phyloP scores from a whole-genome alignment of 73 alveolate genomes.

The Paramecium octaurelia region DNA sequence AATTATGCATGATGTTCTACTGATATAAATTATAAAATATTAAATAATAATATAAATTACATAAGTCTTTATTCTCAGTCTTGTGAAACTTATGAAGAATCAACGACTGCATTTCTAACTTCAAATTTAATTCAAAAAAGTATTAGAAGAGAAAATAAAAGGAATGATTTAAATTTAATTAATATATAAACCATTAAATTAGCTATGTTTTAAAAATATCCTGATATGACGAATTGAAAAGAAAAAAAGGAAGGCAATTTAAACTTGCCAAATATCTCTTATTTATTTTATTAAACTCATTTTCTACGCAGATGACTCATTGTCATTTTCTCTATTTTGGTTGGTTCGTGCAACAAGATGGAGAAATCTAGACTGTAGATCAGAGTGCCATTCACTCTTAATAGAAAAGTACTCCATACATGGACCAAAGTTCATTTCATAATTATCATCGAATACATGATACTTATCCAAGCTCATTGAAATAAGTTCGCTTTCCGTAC shows the following conservation, averaged over 20 bases:
- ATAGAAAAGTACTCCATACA: not conserved
- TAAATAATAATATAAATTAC: not conserved
- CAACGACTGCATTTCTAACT: not conserved
- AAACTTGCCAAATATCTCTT: not conserved
- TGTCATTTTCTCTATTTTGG: not conserved
- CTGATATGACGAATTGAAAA: not conserved
- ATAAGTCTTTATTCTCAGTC: not conserved
- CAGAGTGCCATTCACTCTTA: conserved; percentile 39
- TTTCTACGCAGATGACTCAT: not conserved
- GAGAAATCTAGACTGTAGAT: conserved; percentile 34
- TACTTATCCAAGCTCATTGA: conserved; percentile 20
- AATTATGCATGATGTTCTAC: not conserved
- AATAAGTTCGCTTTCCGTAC: not conserved
- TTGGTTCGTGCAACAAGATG: conserved; percentile 31
- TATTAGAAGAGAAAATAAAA: not conserved
- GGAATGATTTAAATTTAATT: not conserved
- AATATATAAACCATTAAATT: not conserved
- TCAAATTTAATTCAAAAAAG: not conserved
- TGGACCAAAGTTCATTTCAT: conserved; percentile 41
- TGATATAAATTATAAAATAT: not conserved
- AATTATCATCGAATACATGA: not conserved
- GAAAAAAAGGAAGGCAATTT: not conserved
- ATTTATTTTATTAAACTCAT: not conserved
- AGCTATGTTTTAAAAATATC: no score
- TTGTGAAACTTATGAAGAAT: not conserved